These are phyloP conservation scores for Tetracentron sinense DNA, from an alignment of 164 flowering plant species.

Conservation along the genomic window DNA sequence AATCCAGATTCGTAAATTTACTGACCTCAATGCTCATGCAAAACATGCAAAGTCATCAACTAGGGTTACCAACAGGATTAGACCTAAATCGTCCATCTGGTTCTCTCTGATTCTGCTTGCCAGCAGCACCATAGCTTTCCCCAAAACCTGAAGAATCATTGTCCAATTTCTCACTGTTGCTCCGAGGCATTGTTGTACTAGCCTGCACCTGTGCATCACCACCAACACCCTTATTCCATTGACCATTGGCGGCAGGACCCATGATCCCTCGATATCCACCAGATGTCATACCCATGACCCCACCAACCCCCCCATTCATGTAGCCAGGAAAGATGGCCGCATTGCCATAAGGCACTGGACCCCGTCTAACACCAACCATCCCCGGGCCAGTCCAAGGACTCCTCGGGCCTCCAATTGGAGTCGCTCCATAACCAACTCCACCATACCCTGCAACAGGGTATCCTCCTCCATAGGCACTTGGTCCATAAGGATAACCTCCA, in stretches of 20 bases:
- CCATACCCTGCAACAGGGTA: conserved; percentile 35
- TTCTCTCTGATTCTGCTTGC: conserved; percentile 23
- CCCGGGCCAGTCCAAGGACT: conserved; percentile 34
- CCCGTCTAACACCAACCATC: conserved; percentile 19
- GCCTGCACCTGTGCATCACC: conserved; percentile 17
- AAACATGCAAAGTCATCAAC: conserved; percentile 16
- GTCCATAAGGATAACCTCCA: conserved; percentile 29
- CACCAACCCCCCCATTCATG: conserved; percentile 34
- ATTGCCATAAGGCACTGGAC: conserved; percentile 29
- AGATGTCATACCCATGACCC: conserved; percentile 20
- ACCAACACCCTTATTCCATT: conserved; percentile 23
- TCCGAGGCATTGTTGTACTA: conserved; percentile 13
- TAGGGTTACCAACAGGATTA: conserved; percentile 16
- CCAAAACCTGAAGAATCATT: conserved; percentile 22
- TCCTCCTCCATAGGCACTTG: conserved; percentile 24
- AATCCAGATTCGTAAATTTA: conserved; percentile 16
- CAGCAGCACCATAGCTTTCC: conserved; percentile 24
- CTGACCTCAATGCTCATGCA: conserved; percentile 22
- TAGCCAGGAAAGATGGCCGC: conserved; percentile 30
- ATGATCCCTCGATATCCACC: conserved; percentile 26
- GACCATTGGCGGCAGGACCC: conserved; percentile 23
- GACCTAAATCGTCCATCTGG: conserved; percentile 20
- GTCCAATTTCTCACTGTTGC: conserved; percentile 24
- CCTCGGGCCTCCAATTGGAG: too few relatives aligned
- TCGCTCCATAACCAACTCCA: conserved; percentile 31